Evolutionary conservation across 2,329 filamentous ascomycete genomes (phyloP).

Genomic region (Cladosporium halotolerans): DNA sequence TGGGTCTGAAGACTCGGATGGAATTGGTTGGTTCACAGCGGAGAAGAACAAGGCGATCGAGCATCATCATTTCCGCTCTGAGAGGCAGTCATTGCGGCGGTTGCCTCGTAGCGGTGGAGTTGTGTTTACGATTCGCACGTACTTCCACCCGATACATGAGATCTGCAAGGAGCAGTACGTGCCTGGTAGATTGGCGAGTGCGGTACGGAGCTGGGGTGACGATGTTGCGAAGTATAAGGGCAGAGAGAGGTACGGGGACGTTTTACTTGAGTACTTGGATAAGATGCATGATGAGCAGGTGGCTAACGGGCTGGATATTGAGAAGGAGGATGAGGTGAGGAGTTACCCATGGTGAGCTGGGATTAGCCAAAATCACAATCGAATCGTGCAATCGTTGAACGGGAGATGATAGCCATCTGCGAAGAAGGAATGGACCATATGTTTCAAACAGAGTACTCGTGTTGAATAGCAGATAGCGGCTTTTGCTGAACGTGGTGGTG

Average conservation of each 20-base stretch:
- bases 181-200: slow-evolving; percentile 69
- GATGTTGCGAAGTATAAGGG: slow-evolving; percentile 76
- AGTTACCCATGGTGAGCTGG: slow-evolving; percentile 53
- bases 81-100: slow-evolving; percentile 63
- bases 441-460: too few relatives aligned
- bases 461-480: too few relatives aligned
- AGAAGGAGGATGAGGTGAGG: slow-evolving; percentile 53
- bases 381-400: too few relatives aligned
- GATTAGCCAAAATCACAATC: background rate
- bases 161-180: slow-evolving; percentile 68
- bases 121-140: slow-evolving; percentile 73
- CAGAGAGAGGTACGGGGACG: slow-evolving; percentile 63
- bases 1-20: slow-evolving; percentile 59
- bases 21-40: slow-evolving; percentile 67
- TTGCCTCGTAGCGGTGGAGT: slow-evolving; percentile 43
- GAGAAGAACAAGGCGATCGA: slow-evolving; percentile 66
- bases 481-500: too few relatives aligned
- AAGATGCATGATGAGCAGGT: slow-evolving; percentile 67
- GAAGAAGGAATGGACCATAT: too few relatives aligned
- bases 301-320: slow-evolving; percentile 50
- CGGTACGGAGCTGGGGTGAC: slow-evolving; percentile 73
- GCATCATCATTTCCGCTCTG: slow-evolving; percentile 70
- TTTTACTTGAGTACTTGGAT: slow-evolving; percentile 72
- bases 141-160: slow-evolving; percentile 66
- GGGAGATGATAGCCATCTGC: too few relatives aligned